Conservation (phyloP, 2,329 filamentous ascomycete species). For the Paracorniculantispora psalliotae region DNA sequence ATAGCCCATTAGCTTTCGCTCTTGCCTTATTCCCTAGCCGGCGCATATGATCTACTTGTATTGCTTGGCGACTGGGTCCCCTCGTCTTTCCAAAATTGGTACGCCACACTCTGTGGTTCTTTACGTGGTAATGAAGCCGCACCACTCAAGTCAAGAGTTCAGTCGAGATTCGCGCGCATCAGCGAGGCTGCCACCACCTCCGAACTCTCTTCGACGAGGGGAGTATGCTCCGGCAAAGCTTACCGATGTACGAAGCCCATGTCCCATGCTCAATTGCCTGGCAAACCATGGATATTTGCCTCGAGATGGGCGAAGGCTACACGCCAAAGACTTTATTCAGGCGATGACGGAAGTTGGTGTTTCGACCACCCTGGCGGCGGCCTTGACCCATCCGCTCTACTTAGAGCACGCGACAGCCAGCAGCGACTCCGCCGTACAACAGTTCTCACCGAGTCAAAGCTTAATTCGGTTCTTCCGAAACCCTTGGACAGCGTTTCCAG, state of each 20-base stretch:
- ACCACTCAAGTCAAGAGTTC: too few relatives aligned
- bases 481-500: background rate
- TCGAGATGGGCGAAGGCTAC: constrained; percentile 17
- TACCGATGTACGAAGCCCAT: constrained; percentile 16
- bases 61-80: background rate
- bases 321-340: constrained; percentile 16
- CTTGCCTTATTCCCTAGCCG: background rate
- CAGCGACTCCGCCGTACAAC: background rate
- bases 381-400: background rate
- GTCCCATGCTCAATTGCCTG: constrained; percentile 22
- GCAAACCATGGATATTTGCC: constrained; percentile 22
- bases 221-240: background rate
- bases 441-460: background rate
- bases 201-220: background rate
- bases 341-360: constrained; percentile 13
- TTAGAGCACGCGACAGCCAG: constrained; percentile 8
- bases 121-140: background rate
- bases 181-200: too few relatives aligned
- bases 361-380: background rate
- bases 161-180: background rate
- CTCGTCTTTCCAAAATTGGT: background rate
- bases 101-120: background rate
- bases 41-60: background rate
- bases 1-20: background rate
- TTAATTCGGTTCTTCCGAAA: background rate